Conservation (phyloP, 768 basidiomycete species). For the Termitomyces sp. region DNA sequence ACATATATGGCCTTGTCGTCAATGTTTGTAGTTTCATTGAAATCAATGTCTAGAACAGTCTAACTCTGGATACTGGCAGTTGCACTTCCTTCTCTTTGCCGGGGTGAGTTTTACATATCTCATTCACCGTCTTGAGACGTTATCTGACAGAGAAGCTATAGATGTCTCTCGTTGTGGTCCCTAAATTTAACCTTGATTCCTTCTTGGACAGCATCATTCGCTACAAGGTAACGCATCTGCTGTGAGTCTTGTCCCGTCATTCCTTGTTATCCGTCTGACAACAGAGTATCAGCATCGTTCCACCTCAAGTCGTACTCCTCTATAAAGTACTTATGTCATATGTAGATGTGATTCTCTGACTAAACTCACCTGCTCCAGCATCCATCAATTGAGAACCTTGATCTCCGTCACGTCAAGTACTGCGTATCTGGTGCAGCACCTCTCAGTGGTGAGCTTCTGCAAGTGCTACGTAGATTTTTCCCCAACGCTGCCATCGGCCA, state of each 20-base stretch:
- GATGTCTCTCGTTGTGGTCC: constrained; percentile 54
- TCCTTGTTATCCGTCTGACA: not conserved
- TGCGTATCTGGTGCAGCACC: constrained; percentile 61
- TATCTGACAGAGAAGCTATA: constrained; percentile 17
- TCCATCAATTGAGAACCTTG: constrained; percentile 41
- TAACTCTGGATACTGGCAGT: constrained; percentile 20
- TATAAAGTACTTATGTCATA: constrained; percentile 45
- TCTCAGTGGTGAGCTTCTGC: constrained; percentile 49
- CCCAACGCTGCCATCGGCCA: constrained; percentile 62
- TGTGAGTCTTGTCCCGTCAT: constrained; percentile 28
- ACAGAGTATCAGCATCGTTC: constrained; percentile 42
- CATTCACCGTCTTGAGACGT: not conserved
- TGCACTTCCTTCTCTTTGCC: constrained; percentile 48
- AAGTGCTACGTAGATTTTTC: constrained; percentile 35
- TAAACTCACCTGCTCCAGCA: constrained; percentile 28
- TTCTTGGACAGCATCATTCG: constrained; percentile 51
- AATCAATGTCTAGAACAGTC: not conserved
- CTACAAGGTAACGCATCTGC: constrained; percentile 50
- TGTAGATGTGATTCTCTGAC: not conserved
- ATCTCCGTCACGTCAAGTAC: constrained; percentile 47
- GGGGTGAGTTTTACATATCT: constrained; percentile 32
- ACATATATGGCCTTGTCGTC: constrained; percentile 57
- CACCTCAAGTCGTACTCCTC: constrained; percentile 60
- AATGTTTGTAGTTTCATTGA: constrained; percentile 31
- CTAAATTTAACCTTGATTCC: constrained; percentile 55